Conservation (phyloP, 163 green algal species). For the Volvox carteri region DNA sequence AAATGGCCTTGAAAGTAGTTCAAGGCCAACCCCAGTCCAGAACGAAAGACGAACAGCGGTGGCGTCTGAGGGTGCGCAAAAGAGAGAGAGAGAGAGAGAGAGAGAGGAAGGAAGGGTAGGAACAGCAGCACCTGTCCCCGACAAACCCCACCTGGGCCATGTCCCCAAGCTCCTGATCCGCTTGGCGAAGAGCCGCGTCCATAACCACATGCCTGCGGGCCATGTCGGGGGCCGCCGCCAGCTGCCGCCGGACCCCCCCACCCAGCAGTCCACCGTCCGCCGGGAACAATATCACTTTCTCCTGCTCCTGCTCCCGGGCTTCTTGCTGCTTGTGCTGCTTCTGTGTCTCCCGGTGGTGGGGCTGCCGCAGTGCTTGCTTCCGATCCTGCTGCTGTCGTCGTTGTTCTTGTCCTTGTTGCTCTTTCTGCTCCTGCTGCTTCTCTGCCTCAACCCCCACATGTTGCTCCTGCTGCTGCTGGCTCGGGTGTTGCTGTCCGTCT, state of each 20-base stretch:
- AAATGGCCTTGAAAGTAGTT: no score
- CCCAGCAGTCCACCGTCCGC: not conserved
- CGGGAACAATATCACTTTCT: slow-evolving; percentile 2
- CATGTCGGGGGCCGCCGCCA: slow-evolving; percentile 14
- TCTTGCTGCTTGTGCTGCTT: not conserved
- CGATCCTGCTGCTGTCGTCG: not conserved
- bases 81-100: no score
- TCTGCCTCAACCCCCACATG: not conserved
- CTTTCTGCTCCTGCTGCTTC: not conserved
- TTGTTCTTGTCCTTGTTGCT: not conserved
- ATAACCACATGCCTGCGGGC: not conserved
- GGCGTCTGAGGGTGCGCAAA: not conserved
- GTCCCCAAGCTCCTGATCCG: not conserved
- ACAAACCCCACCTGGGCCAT: slow-evolving; percentile 18
- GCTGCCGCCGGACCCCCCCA: not conserved
- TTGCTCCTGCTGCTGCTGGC: not conserved
- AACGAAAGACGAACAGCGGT: not conserved
- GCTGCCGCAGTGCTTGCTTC: no score
- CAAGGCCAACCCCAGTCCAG: not conserved
- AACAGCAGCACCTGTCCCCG: no score
- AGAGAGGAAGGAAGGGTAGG: no score
- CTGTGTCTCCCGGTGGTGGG: not conserved
- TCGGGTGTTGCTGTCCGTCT: not conserved
- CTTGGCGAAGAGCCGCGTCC: not conserved
- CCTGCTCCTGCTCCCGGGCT: not conserved